Conservation (phyloP, 2,329 filamentous ascomycete genomes). For the Ophiostoma montium region DNA sequence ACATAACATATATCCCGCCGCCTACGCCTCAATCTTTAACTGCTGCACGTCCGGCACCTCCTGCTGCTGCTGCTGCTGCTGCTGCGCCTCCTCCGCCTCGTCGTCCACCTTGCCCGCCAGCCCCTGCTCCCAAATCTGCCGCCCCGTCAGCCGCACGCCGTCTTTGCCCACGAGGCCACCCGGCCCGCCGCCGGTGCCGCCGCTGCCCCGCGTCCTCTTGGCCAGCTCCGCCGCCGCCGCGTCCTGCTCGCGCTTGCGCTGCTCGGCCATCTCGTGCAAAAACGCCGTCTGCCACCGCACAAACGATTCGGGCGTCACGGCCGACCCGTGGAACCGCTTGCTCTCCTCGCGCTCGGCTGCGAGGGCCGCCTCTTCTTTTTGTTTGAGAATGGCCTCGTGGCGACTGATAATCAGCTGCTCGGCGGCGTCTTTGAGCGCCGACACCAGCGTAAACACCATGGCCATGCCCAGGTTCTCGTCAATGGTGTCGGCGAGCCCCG, state of each 20-base stretch:
- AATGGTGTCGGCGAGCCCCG: constrained; percentile 57
- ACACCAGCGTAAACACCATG: constrained; percentile 89
- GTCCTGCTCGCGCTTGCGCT: constrained; percentile 52
- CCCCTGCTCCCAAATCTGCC: constrained; percentile 65
- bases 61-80: too few species aligned
- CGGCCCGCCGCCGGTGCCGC: not conserved
- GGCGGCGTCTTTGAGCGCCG: constrained; percentile 77
- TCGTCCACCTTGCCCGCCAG: constrained; percentile 53
- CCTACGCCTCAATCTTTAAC: constrained; percentile 48
- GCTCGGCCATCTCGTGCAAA: constrained; percentile 64
- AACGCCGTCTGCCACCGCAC: constrained; percentile 70
- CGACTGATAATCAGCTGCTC: constrained; percentile 70
- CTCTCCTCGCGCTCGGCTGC: constrained; percentile 82
- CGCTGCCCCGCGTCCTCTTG: constrained; percentile 27
- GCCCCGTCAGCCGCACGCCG: constrained; percentile 57
- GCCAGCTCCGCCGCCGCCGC: constrained; percentile 73
- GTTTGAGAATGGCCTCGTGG: constrained; percentile 46
- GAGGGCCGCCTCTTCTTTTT: constrained; percentile 37
- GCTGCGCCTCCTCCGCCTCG: constrained; percentile 55
- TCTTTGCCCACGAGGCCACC: constrained; percentile 51
- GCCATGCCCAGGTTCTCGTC: constrained; percentile 93
- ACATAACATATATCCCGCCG: too few species aligned
- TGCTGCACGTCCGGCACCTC: constrained; percentile 53
- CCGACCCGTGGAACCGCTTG: constrained; percentile 83
- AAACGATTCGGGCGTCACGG: constrained; percentile 79